Conservation (phyloP, 352 stramenopile species). For the Phytophthora syringae region DNA sequence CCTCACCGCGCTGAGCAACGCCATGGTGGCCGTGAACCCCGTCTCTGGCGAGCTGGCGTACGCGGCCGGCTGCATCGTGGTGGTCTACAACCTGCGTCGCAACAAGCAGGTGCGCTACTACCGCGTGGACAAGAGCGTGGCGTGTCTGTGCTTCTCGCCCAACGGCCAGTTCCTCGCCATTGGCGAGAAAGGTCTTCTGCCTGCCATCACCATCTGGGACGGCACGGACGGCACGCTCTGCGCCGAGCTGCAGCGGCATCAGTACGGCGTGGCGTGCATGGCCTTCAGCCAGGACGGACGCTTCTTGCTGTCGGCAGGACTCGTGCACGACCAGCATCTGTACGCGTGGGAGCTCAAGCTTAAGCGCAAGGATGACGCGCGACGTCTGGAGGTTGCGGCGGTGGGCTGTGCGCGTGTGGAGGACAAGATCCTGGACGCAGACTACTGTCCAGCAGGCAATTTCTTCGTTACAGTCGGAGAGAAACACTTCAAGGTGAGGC, state of each 20-base stretch:
- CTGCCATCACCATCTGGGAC: slow-evolving; percentile 90
- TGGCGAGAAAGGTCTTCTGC: slow-evolving; percentile 86
- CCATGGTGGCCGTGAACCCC: slow-evolving; percentile 77
- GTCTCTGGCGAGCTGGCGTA: slow-evolving; percentile 87
- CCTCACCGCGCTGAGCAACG: slow-evolving; percentile 76
- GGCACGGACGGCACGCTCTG: slow-evolving; percentile 75
- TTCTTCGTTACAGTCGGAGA: slow-evolving; percentile 88
- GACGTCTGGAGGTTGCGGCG: slow-evolving; percentile 23
- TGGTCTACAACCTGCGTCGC: slow-evolving; percentile 88
- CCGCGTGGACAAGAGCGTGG: slow-evolving; percentile 85
- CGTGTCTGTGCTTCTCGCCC: slow-evolving; percentile 83
- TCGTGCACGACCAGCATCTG: slow-evolving; percentile 86
- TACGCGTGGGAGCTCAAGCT: slow-evolving; percentile 74
- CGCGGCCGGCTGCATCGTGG: slow-evolving; percentile 86
- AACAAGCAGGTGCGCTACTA: slow-evolving; percentile 92
- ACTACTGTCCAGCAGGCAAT: slow-evolving; percentile 74
- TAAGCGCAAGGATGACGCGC: slow-evolving; percentile 26
- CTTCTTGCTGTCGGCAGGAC: slow-evolving; percentile 71
- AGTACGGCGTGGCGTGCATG: slow-evolving; percentile 85
- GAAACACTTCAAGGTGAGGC: slow-evolving; percentile 73
- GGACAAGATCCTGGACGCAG: slow-evolving; percentile 76
- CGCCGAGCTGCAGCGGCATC: slow-evolving; percentile 83
- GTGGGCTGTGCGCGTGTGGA: slow-evolving; percentile 59
- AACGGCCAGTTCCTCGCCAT: slow-evolving; percentile 88
- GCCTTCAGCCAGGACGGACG: slow-evolving; percentile 73